Percentiles rank a stretch among this genome's conserved stretches.
Conservation (phyloP, 2,329 filamentous ascomycete species). For the Pseudocercospora macadamiae region DNA sequence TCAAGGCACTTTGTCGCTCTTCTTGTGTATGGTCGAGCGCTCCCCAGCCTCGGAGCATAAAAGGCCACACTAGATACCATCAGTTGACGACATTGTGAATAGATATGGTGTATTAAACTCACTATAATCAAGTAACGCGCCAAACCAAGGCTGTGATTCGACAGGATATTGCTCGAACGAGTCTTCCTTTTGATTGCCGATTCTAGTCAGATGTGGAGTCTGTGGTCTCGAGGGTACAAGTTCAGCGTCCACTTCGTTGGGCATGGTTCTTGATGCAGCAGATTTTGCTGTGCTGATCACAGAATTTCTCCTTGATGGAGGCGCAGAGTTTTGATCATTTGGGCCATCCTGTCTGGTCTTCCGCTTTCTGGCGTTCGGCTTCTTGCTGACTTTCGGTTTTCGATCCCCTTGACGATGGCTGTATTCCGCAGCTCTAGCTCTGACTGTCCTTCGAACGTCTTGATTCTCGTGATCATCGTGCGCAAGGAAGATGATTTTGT, state of each 20-base stretch:
- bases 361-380: not conserved
- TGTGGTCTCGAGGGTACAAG: not conserved
- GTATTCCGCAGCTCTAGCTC: slow-evolving; percentile 15
- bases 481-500: slow-evolving; percentile 11
- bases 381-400: slow-evolving; percentile 9
- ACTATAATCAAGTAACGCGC: slow-evolving; percentile 14
- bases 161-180: slow-evolving; percentile 18
- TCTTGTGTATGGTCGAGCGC: not conserved
- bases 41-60: slow-evolving; percentile 20
- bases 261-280: not conserved
- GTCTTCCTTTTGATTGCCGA: slow-evolving; percentile 3
- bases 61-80: slow-evolving; percentile 14
- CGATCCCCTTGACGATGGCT: slow-evolving; percentile 15
- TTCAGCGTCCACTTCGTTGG: not conserved
- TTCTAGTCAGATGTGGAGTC: not conserved
- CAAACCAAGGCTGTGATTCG: slow-evolving; percentile 16
- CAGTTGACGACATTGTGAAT: not conserved
- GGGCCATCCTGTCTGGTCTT: not conserved
- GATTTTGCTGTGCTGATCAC: not conserved
- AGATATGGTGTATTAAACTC: not conserved
- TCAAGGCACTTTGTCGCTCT: slow-evolving; percentile 10
- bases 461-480: slow-evolving; percentile 4
- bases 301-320: not conserved
- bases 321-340: not conserved
- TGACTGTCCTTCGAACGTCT: slow-evolving; percentile 9